These are phyloP conservation scores for Filobasidium floriforme DNA, from an alignment of 768 basidiomycete species.

Conservation along the genomic window DNA sequence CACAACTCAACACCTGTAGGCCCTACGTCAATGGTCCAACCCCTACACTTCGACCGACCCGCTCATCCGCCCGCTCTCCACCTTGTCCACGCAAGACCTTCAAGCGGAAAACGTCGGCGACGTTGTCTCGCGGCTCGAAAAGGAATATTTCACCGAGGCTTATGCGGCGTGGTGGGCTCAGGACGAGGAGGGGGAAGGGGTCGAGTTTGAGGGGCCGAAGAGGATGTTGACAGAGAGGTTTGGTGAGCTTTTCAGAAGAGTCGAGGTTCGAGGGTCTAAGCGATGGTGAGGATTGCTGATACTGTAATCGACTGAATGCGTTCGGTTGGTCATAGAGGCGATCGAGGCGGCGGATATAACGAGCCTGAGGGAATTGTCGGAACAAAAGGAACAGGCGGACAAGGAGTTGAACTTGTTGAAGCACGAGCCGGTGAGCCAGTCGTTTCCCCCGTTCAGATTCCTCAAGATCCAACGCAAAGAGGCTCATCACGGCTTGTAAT, in stretches of 20 bases:
- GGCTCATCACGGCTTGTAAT: not conserved
- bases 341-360: slow-evolving; percentile 18
- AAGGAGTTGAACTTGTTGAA: slow-evolving; percentile 28
- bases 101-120: slow-evolving; percentile 33
- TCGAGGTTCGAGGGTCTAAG: too few species aligned
- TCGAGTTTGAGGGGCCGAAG: slow-evolving; percentile 48
- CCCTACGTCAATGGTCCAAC: slow-evolving; percentile 40
- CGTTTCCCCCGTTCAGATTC: too few species aligned
- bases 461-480: not conserved
- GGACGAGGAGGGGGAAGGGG: slow-evolving; percentile 8
- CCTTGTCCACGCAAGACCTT: slow-evolving; percentile 21
- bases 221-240: slow-evolving; percentile 50
- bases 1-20: slow-evolving; percentile 25
- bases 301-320: too few species aligned
- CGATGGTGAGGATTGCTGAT: too few species aligned
- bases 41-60: slow-evolving; percentile 37
- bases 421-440: slow-evolving; percentile 35
- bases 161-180: slow-evolving; percentile 22
- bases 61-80: slow-evolving; percentile 28
- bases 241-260: slow-evolving; percentile 57
- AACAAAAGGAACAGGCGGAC: slow-evolving; percentile 23
- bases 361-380: slow-evolving; percentile 19
- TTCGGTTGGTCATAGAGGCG: slow-evolving; percentile 9
- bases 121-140: slow-evolving; percentile 35
- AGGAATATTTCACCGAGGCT: slow-evolving; percentile 33